Conservation (phyloP, 306 rosid species). For the Begonia peltatifolia region DNA sequence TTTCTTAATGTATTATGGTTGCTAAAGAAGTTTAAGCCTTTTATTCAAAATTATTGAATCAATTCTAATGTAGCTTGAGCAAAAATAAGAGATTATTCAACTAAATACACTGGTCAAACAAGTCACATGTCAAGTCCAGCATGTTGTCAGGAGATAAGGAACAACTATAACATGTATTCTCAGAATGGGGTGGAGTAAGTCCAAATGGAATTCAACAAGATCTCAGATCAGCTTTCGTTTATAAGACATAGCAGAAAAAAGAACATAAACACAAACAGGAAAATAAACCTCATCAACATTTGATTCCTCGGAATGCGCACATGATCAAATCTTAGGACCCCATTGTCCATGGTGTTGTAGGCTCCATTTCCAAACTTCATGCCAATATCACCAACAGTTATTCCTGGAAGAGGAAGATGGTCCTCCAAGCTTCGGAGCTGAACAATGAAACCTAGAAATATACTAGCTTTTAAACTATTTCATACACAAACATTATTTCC, state of each 20-base stretch:
- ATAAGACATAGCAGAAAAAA: background rate
- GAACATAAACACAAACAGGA: background rate
- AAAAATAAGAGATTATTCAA: too few relatives aligned
- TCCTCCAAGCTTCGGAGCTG: constrained; percentile 94
- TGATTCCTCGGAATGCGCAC: constrained; percentile 87
- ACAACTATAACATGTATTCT: too few relatives aligned
- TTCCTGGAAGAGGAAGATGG: constrained; percentile 77
- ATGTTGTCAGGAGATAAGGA: too few relatives aligned
- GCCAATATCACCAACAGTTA: constrained; percentile 90
- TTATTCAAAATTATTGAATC: too few relatives aligned
- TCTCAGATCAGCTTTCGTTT: background rate
- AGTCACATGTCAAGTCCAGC: too few relatives aligned
- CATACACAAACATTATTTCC: background rate
- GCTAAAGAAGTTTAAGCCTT: background rate
- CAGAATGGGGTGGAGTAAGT: too few relatives aligned
- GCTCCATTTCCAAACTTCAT: constrained; percentile 88
- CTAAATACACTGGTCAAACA: too few relatives aligned
- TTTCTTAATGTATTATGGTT: background rate
- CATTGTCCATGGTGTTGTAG: constrained; percentile 92
- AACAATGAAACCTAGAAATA: constrained; percentile 69
- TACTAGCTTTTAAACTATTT: too few relatives aligned
- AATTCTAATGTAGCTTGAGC: too few relatives aligned
- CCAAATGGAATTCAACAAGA: too few relatives aligned
- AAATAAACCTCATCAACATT: constrained; percentile 76
- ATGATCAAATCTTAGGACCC: constrained; percentile 60